phyloP scores from a whole-genome alignment of 2,329 filamentous ascomycete species.

The Bipolaris oryzae region DNA sequence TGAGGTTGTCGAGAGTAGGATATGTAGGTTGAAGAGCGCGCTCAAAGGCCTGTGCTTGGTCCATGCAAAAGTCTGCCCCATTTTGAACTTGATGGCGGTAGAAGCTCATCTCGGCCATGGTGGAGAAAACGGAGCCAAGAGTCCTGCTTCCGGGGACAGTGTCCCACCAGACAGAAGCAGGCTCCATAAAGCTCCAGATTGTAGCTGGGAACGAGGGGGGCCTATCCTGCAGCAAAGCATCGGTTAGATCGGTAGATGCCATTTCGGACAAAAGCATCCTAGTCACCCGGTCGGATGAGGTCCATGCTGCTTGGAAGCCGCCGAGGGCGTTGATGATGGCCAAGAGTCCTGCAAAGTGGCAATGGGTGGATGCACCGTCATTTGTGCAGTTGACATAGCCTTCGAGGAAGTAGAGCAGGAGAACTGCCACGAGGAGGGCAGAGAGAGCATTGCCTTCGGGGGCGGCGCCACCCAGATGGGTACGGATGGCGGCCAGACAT shows the following conservation, averaged over 20 bases:
- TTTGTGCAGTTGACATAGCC: conserved; percentile 21
- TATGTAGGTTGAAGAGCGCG: conserved; percentile 10
- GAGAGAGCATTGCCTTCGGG: conserved; percentile 11
- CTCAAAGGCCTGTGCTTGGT: conserved; percentile 9
- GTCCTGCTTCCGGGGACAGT: conserved; percentile 4
- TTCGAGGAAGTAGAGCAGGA: conserved; percentile 23
- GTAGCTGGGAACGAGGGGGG: conserved; percentile 13
- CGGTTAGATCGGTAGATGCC: conserved; percentile 23
- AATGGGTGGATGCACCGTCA: conserved; percentile 19
- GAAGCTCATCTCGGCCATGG: conserved; percentile 14
- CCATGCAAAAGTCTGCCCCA: conserved; percentile 1
- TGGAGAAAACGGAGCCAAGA: conserved; percentile 9
- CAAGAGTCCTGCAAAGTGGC: conserved; percentile 59
- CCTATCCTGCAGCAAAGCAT: conserved; percentile 19
- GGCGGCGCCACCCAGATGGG: conserved; percentile 9
- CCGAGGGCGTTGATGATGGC: conserved; percentile 76
- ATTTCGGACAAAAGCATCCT: conserved; percentile 23
- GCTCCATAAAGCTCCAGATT: conserved; percentile 18
- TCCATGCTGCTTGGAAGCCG: conserved; percentile 50
- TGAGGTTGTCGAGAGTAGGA: not conserved
- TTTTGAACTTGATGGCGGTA: conserved; percentile 7
- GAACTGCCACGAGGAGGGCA: conserved; percentile 19
- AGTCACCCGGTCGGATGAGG: conserved; percentile 10
- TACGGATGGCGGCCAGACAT: conserved; percentile 18
- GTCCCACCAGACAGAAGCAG: conserved; percentile 20